Base-by-base conservation (phyloP, 2,329 filamentous ascomycete species). In the Xylaria sp. region DNA sequence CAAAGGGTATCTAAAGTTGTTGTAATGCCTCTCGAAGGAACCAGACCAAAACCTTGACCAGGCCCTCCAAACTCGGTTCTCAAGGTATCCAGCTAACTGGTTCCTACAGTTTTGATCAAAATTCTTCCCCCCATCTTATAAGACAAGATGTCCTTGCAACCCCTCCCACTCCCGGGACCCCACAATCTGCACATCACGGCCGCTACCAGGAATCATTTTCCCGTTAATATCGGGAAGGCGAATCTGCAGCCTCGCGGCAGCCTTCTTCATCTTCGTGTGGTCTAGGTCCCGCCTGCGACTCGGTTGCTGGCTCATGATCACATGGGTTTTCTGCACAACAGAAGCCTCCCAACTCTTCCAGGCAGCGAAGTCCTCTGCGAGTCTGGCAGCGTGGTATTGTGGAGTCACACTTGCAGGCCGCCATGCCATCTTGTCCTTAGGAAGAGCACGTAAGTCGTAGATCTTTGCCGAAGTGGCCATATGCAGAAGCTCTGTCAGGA, bases 351-450 rank as follows among this genome's bases (percentile, higher is more conserved):
- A 90, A 67, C 81, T 79, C 73, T 82, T 84, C 89, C 88, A 90
- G 1, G 84, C 81, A 27, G 85, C 89, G 74, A 87, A 91, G 70
- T 92, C 86, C 78, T 93, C 90, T 65, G 83, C 85, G 77, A 90
- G 86, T 77, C 83, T 85, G 19, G 89, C 89, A 9, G 89, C 88
- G 68, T 90, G 88, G 79, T 89, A 93, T 76, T 88, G 85, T 3
- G 90, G 87, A 54, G 89, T 92, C 47, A 83, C 83, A 75, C 82
- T 87, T 24, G 87, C 87, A 24, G 90, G 90, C 70, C 88, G 85
- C 91, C 91, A 93, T 9, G 86, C 85, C 48, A 90, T 82, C 76
- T 85, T 87, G 75, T 92, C 88, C 75, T 85, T 81, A 1, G 88
- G 86, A 71, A 90, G 77, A 32, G 78, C 76, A 6, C 78, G 80